These are phyloP conservation scores for Botryotinia narcissicola DNA, from an alignment of 2,329 filamentous ascomycete species.

Conservation along the genomic window DNA sequence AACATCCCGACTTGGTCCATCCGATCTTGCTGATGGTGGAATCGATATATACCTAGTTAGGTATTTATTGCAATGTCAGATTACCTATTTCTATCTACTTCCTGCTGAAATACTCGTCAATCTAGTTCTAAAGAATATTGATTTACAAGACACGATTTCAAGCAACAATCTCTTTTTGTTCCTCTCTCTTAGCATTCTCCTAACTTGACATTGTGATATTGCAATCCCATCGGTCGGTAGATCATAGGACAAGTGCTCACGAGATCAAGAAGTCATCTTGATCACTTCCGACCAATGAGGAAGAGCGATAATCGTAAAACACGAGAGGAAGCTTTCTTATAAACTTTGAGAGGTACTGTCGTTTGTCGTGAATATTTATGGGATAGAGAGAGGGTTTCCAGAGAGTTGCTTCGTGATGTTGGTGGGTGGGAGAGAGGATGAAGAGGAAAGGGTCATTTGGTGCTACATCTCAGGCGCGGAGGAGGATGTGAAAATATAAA, in stretches of 20 bases:
- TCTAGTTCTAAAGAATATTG: neutral
- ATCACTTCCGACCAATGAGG: neutral
- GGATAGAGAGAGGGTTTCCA: neutral
- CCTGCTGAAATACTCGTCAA: neutral
- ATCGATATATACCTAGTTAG: neutral
- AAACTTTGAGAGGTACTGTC: neutral
- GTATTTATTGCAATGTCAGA: neutral
- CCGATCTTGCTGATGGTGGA: neutral
- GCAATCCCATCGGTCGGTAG: neutral
- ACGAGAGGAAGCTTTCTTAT: neutral
- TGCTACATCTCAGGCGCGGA: neutral
- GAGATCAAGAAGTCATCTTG: neutral
- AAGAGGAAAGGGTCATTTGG: neutral
- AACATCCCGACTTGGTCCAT: neutral
- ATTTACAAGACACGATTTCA: neutral
- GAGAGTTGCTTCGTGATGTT: neutral
- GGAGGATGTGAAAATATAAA: neutral
- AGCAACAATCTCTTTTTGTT: too few relatives aligned
- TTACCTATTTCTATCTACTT: neutral
- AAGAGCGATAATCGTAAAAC: neutral
- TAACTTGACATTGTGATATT: neutral
- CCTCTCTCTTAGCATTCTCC: neutral
- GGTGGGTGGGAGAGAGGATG: neutral
- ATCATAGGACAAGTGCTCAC: constrained; percentile 5
- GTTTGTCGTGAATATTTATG: neutral